phyloP scores from a whole-genome alignment of 768 basidiomycete genomes.

The Kwoniella europaea region DNA sequence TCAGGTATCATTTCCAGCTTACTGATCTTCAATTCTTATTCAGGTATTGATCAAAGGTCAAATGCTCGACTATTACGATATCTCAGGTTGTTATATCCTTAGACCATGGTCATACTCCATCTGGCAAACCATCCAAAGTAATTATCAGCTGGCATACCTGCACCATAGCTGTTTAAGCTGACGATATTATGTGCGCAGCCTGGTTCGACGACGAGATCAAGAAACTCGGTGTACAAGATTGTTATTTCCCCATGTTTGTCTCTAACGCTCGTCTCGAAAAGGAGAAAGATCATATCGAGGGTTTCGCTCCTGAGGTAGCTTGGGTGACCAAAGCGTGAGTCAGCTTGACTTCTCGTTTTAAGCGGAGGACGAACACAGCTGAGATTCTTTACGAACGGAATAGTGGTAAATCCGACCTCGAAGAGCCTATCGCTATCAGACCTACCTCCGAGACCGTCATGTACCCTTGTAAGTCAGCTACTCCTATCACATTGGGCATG shows the following conservation, averaged over 20 bases:
- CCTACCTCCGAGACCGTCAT: conserved; percentile 98
- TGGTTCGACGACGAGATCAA: conserved; percentile 96
- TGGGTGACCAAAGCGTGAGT: conserved; percentile 97
- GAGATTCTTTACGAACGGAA: too few species aligned
- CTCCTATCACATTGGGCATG: neutral
- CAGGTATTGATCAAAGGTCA: conserved; percentile 97
- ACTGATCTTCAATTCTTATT: neutral
- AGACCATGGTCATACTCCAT: conserved; percentile 97
- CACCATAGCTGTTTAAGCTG: neutral
- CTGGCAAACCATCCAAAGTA: conserved; percentile 94
- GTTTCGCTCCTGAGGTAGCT: conserved; percentile 99
- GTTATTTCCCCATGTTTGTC: conserved; percentile 99
- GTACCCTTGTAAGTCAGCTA: conserved; percentile 81
- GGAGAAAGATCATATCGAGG: conserved; percentile 98
- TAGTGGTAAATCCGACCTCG: conserved; percentile 88
- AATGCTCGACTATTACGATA: conserved; percentile 98
- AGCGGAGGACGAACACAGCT: too few species aligned
- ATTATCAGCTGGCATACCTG: conserved; percentile 33
- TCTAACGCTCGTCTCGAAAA: conserved; percentile 88
- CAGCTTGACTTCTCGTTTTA: neutral
- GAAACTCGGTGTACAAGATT: conserved; percentile 92
- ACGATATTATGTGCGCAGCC: conserved; percentile 60
- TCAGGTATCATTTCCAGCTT: neutral
- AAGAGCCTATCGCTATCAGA: conserved; percentile 96
- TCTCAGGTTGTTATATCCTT: conserved; percentile 97